Conservation (phyloP, 2,329 filamentous ascomycete species). For the Berkeleyomyces basicola region DNA sequence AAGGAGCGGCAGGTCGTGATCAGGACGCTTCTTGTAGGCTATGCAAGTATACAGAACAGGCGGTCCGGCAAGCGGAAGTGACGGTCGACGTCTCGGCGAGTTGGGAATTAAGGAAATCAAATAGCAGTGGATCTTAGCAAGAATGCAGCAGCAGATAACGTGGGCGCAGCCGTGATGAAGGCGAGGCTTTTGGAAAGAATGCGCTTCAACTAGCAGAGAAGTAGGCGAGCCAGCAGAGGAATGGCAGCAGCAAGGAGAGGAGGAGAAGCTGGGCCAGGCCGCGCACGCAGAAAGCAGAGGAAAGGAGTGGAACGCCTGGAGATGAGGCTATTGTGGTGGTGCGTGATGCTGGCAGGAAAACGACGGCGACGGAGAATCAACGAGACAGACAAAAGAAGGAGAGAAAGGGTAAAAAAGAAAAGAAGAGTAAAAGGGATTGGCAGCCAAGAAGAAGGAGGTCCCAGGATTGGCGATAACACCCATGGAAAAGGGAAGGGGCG, state of each 20-base stretch:
- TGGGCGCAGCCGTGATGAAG: background rate
- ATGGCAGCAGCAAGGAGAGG: slow-evolving; percentile 10
- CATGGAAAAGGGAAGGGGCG: slow-evolving; percentile 7
- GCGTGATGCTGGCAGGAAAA: slow-evolving; percentile 4
- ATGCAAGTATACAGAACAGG: too few relatives aligned
- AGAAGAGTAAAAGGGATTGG: slow-evolving; percentile 15
- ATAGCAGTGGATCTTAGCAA: background rate
- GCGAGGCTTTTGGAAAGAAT: background rate
- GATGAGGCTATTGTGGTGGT: slow-evolving; percentile 27
- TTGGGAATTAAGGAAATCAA: background rate
- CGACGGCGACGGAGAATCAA: background rate
- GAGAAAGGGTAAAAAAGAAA: slow-evolving; percentile 16
- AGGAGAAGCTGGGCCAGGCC: slow-evolving; percentile 16
- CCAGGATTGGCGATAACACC: slow-evolving; percentile 8
- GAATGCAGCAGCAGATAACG: background rate
- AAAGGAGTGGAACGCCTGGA: slow-evolving; percentile 43
- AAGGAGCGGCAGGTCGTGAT: background rate
- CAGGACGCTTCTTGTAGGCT: background rate
- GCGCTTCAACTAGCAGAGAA: background rate
- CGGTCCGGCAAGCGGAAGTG: background rate
- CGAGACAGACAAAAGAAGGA: slow-evolving; percentile 12
- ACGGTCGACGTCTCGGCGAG: slow-evolving; percentile 6
- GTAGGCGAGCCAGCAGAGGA: background rate
- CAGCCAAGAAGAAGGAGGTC: slow-evolving; percentile 9
- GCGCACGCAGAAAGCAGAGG: slow-evolving; percentile 14